Conservation (phyloP, 306 rosid species). For the apple (Malus domestica) region ASM211411v1 NC_041793.1:33996001-33996500, state of each 20-base stretch:
- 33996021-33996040: background rate
- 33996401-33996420: background rate
- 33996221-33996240: background rate
- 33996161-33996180: constrained; percentile 7
- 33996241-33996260: background rate
- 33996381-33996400: background rate
- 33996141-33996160: background rate
- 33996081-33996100: background rate
- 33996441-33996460: background rate
- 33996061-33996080: background rate
- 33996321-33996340: background rate
- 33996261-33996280: background rate
- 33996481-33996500: background rate
- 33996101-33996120: background rate
- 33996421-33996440: background rate
- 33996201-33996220: background rate
- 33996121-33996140: too few species aligned
- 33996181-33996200: background rate
- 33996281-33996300: background rate
- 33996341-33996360: background rate
- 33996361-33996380: background rate
- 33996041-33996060: background rate
- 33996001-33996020: constrained; percentile 1
- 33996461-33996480: constrained; percentile 1
- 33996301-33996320: background rate